Conservation (phyloP, 345 rosid genomes). For the Abelmoschus esculentus region DNA sequence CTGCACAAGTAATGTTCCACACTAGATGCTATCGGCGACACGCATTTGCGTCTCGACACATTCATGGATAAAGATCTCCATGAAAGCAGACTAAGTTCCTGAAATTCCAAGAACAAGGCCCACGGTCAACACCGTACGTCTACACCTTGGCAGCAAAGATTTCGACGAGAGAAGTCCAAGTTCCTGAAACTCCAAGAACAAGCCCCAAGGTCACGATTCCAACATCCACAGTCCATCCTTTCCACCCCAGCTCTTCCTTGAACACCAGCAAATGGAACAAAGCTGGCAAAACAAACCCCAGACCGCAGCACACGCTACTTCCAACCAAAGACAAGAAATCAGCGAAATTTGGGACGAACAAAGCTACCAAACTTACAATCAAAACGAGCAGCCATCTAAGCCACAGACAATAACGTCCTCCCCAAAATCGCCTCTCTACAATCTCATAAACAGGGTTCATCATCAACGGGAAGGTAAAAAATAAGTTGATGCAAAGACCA, state of each 20-base stretch:
- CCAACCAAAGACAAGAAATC: constrained; percentile 87
- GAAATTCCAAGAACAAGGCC: constrained; percentile 56
- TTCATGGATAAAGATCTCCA: constrained; percentile 49
- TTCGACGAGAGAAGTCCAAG: constrained; percentile 60
- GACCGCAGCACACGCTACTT: constrained; percentile 69
- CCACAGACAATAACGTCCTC: constrained; percentile 66
- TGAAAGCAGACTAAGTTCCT: constrained; percentile 63
- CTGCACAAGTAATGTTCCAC: neutral
- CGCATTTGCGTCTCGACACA: constrained; percentile 6
- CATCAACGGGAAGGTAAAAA: constrained; percentile 88
- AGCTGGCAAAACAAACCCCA: constrained; percentile 81
- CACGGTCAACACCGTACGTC: neutral
- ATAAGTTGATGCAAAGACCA: constrained; percentile 73
- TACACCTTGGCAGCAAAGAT: constrained; percentile 43
- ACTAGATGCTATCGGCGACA: neutral
- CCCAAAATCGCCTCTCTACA: constrained; percentile 58
- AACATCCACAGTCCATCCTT: constrained; percentile 40
- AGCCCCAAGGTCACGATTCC: constrained; percentile 50
- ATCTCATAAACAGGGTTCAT: constrained; percentile 90
- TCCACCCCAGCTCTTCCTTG: constrained; percentile 59
- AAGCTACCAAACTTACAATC: constrained; percentile 50
- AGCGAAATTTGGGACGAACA: constrained; percentile 74
- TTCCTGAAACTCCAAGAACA: constrained; percentile 59
- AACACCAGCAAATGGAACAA: constrained; percentile 73
- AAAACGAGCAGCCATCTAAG: constrained; percentile 66